Evolutionary conservation across 768 basidiomycete species (phyloP), one percentile per base, ranked within the genome.

Genomic region (Kwoniella shandongensis): DNA sequence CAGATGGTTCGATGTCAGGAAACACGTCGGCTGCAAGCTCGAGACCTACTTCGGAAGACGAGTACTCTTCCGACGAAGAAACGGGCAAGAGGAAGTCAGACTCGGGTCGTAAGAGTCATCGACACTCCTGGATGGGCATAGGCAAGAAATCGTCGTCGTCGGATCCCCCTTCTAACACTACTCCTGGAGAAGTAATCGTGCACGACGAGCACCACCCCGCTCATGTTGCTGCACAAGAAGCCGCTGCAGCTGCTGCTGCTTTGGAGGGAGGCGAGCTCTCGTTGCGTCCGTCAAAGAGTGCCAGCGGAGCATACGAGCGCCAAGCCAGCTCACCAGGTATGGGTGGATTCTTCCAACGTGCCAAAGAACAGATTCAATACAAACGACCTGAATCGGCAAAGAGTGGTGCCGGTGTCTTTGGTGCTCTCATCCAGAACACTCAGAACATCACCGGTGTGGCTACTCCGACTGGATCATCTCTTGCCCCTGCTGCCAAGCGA

Each of bases 341-440:
- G 23, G 20, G 50, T 0, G 55, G 54, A 6, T 41, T 57, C 4
- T 54, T 71, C 40, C 51, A 57, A 20, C 51, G 64, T 10, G 59
- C 63, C 11, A 65, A 57, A 51, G 55, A 62, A 29, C 61, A 68
- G 40, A 12, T 59, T 22, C 72, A 76, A 30, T 44, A 66, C 17
- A 44, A 68, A 15, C 45, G 79, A 4, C 78, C 78, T 0, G 70
- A 76, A 22, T 76, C 80, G 44, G 79, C 81, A 13, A 77, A 81
- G 57, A 84, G 77, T 62, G 80, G 80, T 20, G 86, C 79, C 0
- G 86, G 86, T 4, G 86, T 86, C 1, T 81, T 87, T 57, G 88
- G 86, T 0, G 81, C 87, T 3, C 81, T 91, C 32, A 84, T 91
- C 20, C 83, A 86, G 6, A 84, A 84, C 54, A 84, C 87, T 0